Evolutionary conservation across 345 rosid species (phyloP), one percentile per base, ranked within the genome.

Genomic region (Melastoma malabathricum): DNA sequence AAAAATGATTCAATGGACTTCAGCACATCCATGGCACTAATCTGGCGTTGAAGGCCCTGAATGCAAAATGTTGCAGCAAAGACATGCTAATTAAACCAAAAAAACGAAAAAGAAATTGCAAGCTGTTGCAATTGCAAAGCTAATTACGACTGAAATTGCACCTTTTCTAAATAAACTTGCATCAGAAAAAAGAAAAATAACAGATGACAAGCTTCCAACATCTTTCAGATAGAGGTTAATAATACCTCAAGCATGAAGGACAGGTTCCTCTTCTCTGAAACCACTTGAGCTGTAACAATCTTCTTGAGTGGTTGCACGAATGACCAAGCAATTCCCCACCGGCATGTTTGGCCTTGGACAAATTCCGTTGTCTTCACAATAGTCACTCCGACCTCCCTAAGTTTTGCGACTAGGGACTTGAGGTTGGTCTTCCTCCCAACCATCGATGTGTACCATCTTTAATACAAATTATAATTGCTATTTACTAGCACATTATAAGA

Each of bases 241-340:
- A 59, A 47, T 44, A 85, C 97, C 94, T 86, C 93, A 29, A 87
- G 86, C 75, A 73, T 82, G 68, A 90, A 87, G 56, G 87, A 87
- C 38, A 63, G 19, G 57, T 18, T 60, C 18, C 51, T 74, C 72
- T 72, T 82, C 57, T 59, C 68, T 29, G 38, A 29, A 29, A 65
- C 58, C 18, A 80, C 68, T 34, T 55, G 76, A 29, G 77, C 62
- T 18, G 76, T 55, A 60, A 78, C 19, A 52, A 87, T 74, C 80
- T 74, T 77, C 77, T 60, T 71, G 66, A 62, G 46, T 31, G 81
- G 77, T 55, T 92, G 85, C 56, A 82, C 50, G 55, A 82, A 84
- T 45, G 96, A 87, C 95, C 95, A 87, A 44, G 95, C 96, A 54
- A 92, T 81, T 44, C 96, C 95, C 96, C 96, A 87, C 47, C 93